Evolutionary conservation across 1,284 basidiomycete genomes (phyloP).

Genomic region (Pterula multifida): DNA sequence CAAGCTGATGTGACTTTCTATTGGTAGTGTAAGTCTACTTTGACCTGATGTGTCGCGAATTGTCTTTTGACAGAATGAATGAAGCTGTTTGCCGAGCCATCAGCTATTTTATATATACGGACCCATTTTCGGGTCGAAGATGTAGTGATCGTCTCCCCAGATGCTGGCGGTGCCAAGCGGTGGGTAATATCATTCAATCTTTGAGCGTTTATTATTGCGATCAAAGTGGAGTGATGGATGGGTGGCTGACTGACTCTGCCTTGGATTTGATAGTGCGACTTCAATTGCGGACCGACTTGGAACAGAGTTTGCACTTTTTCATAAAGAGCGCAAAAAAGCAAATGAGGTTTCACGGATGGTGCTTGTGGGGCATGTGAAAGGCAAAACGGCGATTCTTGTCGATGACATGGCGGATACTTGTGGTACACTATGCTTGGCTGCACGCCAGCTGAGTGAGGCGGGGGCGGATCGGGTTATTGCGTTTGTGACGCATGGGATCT

Average conservation of each 20-base stretch:
- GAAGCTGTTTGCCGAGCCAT: conserved; percentile 95
- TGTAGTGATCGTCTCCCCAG: conserved; percentile 95
- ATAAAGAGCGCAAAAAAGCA: conserved; percentile 99
- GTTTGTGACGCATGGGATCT: conserved; percentile 95
- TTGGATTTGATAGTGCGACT: conserved; percentile 61
- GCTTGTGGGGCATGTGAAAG: conserved; percentile 88
- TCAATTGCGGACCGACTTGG: conserved; percentile 95
- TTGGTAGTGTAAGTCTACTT: conserved; percentile 34
- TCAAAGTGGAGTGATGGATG: background rate
- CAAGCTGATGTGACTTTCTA: conserved; percentile 9
- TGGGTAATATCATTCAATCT: conserved; percentile 25
- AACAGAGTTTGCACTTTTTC: conserved; percentile 97
- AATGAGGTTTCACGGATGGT: conserved; percentile 99
- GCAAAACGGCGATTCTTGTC: conserved; percentile 94
- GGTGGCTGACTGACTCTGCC: conserved; percentile 1
- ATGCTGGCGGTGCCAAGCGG: conserved; percentile 98
- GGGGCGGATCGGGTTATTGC: conserved; percentile 84
- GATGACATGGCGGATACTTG: conserved; percentile 99
- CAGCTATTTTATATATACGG: conserved; percentile 90
- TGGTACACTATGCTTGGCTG: conserved; percentile 91
- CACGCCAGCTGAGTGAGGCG: conserved; percentile 81
- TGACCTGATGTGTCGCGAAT: conserved; percentile 11
- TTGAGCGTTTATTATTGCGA: conserved; percentile 10
- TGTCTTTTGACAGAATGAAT: conserved; percentile 15
- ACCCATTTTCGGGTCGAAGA: conserved; percentile 82